Evolutionary conservation across 495 filamentous ascomycete genomes (phyloP).

Genomic region (Penicillium daleae): DNA sequence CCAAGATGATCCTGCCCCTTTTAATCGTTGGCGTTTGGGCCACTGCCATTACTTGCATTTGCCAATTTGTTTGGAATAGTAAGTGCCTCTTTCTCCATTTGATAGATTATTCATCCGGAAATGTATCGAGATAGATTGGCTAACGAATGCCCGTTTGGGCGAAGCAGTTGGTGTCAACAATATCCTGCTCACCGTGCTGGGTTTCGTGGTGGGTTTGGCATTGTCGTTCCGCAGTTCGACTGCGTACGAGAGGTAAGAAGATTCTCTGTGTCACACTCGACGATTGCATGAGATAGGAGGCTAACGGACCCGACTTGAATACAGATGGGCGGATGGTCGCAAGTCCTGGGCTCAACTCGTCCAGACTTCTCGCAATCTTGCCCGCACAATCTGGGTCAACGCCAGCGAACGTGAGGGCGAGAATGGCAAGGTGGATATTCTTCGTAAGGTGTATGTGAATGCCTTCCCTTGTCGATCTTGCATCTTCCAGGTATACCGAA

Average conservation of each 20-base stretch:
- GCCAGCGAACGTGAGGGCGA: conserved; percentile 66
- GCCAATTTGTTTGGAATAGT: conserved; percentile 53
- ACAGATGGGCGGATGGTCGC: conserved; percentile 69
- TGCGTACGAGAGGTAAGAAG: conserved; percentile 72
- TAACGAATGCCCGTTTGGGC: conserved; percentile 1
- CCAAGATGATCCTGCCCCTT: conserved; percentile 78
- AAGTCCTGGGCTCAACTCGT: conserved; percentile 78
- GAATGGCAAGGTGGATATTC: conserved; percentile 65
- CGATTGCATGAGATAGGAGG: neutral
- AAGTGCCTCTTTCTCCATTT: conserved; percentile 25
- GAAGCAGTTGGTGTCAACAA: conserved; percentile 58
- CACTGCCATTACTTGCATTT: conserved; percentile 67
- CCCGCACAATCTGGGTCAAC: conserved; percentile 80
- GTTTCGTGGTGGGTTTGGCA: conserved; percentile 86
- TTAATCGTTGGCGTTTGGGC: conserved; percentile 70
- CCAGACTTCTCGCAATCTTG: conserved; percentile 71
- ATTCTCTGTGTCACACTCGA: too few relatives aligned
- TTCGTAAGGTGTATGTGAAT: conserved; percentile 63
- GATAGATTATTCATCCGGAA: neutral
- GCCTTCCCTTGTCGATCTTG: neutral
- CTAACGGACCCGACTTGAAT: conserved; percentile 8
- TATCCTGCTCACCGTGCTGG: conserved; percentile 79
- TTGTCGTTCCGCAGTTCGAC: conserved; percentile 84
- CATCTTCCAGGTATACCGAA: neutral
- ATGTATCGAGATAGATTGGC: neutral